A percentile compares a stretch with the other conserved stretches of the same genome.
These are phyloP conservation scores for Ophiocordyceps camponoti-floridani DNA, from an alignment of 2,329 filamentous ascomycete species.

Conservation along the genomic window DNA sequence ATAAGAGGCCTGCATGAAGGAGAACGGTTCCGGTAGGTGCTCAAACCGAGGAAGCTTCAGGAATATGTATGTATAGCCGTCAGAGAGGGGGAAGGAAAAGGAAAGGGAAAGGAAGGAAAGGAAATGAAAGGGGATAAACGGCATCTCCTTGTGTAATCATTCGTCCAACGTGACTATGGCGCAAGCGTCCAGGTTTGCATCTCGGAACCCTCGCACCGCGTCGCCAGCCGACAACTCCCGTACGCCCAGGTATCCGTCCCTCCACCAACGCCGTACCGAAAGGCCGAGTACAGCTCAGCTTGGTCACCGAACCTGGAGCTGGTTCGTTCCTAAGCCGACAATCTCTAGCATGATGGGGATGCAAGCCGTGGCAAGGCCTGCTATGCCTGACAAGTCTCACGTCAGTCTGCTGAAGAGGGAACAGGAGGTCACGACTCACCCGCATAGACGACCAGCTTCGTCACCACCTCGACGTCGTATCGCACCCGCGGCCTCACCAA, in stretches of 20 bases:
- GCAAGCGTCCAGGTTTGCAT: too few species aligned
- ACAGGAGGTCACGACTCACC: conserved; percentile 32
- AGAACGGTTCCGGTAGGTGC: not conserved
- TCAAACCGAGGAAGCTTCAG: not conserved
- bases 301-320: conserved; percentile 10
- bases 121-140: not conserved
- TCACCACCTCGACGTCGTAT: conserved; percentile 98
- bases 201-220: not conserved
- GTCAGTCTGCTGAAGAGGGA: not conserved
- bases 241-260: not conserved
- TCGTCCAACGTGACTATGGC: not conserved
- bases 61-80: not conserved
- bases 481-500: conserved; percentile 75
- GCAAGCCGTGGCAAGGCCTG: conserved; percentile 60
- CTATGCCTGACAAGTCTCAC: conserved; percentile 44
- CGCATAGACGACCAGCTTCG: conserved; percentile 85
- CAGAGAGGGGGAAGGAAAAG: not conserved
- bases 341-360: conserved; percentile 56
- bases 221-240: not conserved
- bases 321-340: conserved; percentile 29
- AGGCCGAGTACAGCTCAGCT: not conserved
- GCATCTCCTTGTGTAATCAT: not conserved
- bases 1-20: too few species aligned
- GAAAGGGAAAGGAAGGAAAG: not conserved
- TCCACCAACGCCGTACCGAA: not conserved